Evolutionary conservation across 1,284 basidiomycete species (phyloP), one percentile per base, ranked within the genome.

Genomic region (Takashimella tepidaria): DNA sequence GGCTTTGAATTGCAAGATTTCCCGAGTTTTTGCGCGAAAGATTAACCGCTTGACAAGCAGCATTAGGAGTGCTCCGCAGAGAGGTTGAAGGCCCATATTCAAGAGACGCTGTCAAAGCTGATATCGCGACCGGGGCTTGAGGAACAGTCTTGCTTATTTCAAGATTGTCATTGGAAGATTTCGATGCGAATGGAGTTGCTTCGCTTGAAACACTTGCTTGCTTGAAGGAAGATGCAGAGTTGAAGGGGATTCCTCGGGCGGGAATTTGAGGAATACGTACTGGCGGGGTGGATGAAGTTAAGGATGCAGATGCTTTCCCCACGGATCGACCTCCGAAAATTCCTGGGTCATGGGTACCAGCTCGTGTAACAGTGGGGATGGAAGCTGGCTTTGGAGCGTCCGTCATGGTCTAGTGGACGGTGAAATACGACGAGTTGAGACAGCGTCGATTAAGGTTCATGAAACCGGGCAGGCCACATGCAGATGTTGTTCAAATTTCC

Each of bases 71-170:
- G n/a, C n/a, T 31, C 6, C 11, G 20, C 25, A 16, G 40, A 6
- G 16, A 11, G 21, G 21, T 44, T 42, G 25, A 45, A 16, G 1
- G 31, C 6, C 8, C 31, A 5, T 4, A 26, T 2, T 4, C 47
- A 10, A 55, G 46, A 19, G 54, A 51, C 1, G 54, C 58, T 0
- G 58, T 57, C 10, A 60, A 53, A 3, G 53, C 53, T 2, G 55
- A 57, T 13, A 49, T 40, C 3, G 45, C 19, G n/a, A 31, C 43
- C 5, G 24, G 31, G 3, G 49, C 24, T 0, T 47, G n/a, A 1
- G 24, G 47, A 2, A 43, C 24, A 0, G 53, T 48, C 41, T 57
- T 55, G 12, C 40, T 47, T n/a, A 55, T 56, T 16, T 55, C 44
- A 3, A 31, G 8, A 12, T n/a, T 47, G 22, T n/a, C 16, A 19